Evolutionary conservation across 768 basidiomycete species (phyloP), one percentile per base, ranked within the genome.

Genomic region (Tremella mesenterica): DNA sequence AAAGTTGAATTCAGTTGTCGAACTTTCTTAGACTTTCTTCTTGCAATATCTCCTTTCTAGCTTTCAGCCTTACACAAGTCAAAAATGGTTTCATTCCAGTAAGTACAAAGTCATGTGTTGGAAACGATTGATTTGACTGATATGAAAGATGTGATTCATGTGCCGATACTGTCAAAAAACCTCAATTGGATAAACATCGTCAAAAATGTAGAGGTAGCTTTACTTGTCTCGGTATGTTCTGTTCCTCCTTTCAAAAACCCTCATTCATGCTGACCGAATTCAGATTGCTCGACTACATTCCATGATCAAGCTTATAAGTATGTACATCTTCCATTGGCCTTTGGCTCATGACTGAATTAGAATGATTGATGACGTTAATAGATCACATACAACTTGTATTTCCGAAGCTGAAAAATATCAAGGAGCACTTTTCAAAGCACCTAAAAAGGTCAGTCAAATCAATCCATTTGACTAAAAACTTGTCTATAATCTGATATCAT

Each of bases 381-480:
- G 71, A 47, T 54, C 52, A 30, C 75, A 95, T 69, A 91, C 85
- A 9, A 77, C 80, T 27, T 95, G 91, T 71, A 83, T 95, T 39
- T 83, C 80, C 56, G 91, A 95, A 74, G 91, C 87, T 2, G 87
- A 95, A 73, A 95, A 93, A 71, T 93, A 95, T 67, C 82, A 95
- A 76, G 88, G 88, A 73, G 75, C 79, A 47, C 69, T 91, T 53
- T 92, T 90, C 71, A 88, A 85, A 65, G 88, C 86, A 8, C 29
- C 55, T 12, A 86, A 85, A 76, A 78, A 55, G 74, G 79, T 79
- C 38, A 52, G 73, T 70, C 9, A 25, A 18, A 23, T 4, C 21
- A 9, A n/a, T 27, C 27, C 3, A 5, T 23, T 26, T 41, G 7
- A 23, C 12, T 20, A 3, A 25, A 13, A 27, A 20, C 18, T 39